Percentiles rank a stretch among this genome's conserved stretches.
phyloP scores from a whole-genome alignment of 176 grass and related monocot species.

The maize (Zea mays) region Zm-B73-REFERENCE-NAM-5.0 NC_050104.1:115337501-115338000 shows the following conservation, averaged over 20 bases:
- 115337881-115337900: constrained; percentile 16
- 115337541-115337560: neutral
- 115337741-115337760: constrained; percentile 36
- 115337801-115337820: constrained; percentile 19
- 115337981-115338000: constrained; percentile 1
- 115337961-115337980: neutral
- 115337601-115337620: constrained; percentile 64
- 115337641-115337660: constrained; percentile 65
- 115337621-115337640: constrained; percentile 73
- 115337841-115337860: constrained; percentile 25
- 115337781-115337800: constrained; percentile 27
- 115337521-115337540: constrained; percentile 44
- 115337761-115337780: constrained; percentile 27
- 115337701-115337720: constrained; percentile 51
- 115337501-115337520: constrained; percentile 83
- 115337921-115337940: constrained; percentile 16
- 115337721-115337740: constrained; percentile 35
- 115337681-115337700: constrained; percentile 82
- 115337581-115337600: constrained; percentile 60
- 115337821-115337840: neutral
- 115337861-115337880: constrained; percentile 3
- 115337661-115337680: constrained; percentile 56
- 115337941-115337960: constrained; percentile 32
- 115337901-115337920: constrained; percentile 31
- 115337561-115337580: constrained; percentile 25